Evolutionary conservation across 148 eudicot species (phyloP).

Genomic region (Amaranthus cruentus): DNA sequence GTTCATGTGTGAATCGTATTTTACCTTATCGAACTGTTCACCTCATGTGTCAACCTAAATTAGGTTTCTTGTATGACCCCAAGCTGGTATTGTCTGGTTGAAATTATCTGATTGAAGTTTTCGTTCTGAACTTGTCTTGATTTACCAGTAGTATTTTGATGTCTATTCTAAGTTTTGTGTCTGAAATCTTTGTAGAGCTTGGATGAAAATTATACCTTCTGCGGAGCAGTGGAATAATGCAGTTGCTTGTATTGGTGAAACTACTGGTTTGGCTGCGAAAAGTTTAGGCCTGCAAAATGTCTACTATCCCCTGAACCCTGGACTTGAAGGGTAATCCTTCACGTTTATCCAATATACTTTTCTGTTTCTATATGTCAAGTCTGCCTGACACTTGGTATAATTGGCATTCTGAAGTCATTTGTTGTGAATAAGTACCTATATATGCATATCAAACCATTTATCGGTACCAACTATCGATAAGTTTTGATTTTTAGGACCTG

Average conservation of each 20-base stretch:
- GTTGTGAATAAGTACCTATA: not conserved
- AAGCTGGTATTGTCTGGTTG: not conserved
- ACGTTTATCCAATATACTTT: not conserved
- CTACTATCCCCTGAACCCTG: constrained; percentile 71
- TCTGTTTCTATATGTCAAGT: not conserved
- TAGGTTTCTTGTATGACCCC: not conserved
- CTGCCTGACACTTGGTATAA: not conserved
- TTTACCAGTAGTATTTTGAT: not conserved
- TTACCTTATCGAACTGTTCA: not conserved
- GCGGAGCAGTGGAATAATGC: constrained; percentile 48
- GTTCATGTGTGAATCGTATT: not conserved
- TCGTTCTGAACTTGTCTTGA: not conserved
- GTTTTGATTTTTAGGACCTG: no score
- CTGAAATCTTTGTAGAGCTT: constrained; percentile 43
- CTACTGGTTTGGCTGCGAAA: constrained; percentile 88
- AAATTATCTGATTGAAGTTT: not conserved
- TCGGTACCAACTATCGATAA: not conserved
- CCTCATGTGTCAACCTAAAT: no score
- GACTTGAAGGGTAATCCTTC: constrained; percentile 73
- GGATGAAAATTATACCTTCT: constrained; percentile 60
- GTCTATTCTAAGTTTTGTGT: not conserved
- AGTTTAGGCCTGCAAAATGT: constrained; percentile 65
- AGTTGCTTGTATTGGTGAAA: constrained; percentile 93
- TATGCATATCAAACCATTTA: not conserved
- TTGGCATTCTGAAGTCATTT: not conserved